Base-by-base conservation (phyloP, 2,329 filamentous ascomycete species). In the Colletotrichum sp. region DNA sequence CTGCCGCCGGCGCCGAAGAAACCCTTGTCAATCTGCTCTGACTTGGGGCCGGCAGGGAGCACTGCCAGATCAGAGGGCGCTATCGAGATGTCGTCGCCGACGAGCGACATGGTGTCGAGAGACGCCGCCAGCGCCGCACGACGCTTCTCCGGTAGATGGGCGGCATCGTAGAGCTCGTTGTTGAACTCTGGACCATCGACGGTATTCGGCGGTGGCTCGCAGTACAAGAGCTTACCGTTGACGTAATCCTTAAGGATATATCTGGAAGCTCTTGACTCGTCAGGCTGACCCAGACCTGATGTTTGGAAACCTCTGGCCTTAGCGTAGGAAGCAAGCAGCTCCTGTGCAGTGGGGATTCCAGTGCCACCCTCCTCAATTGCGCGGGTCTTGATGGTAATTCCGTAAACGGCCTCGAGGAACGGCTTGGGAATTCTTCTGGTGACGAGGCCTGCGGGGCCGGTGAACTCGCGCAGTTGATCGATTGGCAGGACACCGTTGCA, bases 231-330 rank as follows among this genome's bases (percentile, higher is more conserved):
- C 86, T 98, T 98, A 77, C 97, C 97, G 83, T 94, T 98, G 79
- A 99, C 97, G 81, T 98, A 99, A 86, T 99, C 97, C 84, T 99
- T 99, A 30, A 99, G 90, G 18, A 99, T 90, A 79, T 95, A 94
- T 69, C 97, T 91, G 6, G 96, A 96, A 8, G 97, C 97, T 80
- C 97, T 91, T 2, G 96, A 97, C 87, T 98, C 96, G 81, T 99
- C 97, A 0, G 97, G 96, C 82, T 97, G 94, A 10, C 97, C 96
- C 38, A 95, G 91, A 81, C 97, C 97, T 70, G 94, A 93, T 7
- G 96, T 98, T 73, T 94, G 93, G 87, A 98, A 99, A 13, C 97
- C 97, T 82, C 97, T 90, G 18, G 97, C 97, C 71, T 91, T 92
- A 43, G 97, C 97, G 81, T 98, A 98, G 5, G 96, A 94, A 32